Percentiles rank a stretch among this genome's conserved stretches.
Conservation (phyloP, 768 basidiomycete species). For the Amanita exitialis region DNA sequence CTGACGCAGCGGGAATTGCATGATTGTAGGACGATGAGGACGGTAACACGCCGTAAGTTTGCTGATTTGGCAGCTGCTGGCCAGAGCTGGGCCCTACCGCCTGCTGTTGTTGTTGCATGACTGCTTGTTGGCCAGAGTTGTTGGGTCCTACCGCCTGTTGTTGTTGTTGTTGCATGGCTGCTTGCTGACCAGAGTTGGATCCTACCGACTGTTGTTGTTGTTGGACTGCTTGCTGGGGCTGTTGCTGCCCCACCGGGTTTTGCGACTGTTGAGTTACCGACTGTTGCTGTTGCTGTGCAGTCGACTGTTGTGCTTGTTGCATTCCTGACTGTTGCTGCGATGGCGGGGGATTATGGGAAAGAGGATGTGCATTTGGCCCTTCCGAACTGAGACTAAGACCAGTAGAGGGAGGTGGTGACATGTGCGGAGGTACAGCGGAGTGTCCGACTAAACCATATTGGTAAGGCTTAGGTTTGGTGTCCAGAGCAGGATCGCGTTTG, state of each 20-base stretch:
- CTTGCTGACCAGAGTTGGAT: background rate
- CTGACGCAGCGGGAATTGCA: background rate
- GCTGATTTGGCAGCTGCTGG: background rate
- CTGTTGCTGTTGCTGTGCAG: background rate
- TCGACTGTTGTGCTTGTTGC: background rate
- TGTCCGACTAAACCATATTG: constrained; percentile 55
- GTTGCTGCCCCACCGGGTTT: background rate
- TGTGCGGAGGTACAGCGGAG: constrained; percentile 20
- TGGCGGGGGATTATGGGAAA: background rate
- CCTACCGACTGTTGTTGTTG: background rate
- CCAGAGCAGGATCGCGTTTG: constrained; percentile 4
- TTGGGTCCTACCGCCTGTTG: too few species aligned
- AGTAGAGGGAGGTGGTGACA: constrained; percentile 27
- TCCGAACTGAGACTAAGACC: constrained; percentile 15
- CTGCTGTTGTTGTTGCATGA: background rate
- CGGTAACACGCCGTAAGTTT: background rate
- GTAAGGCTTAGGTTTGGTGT: constrained; percentile 41
- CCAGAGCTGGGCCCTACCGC: background rate
- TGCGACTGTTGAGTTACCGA: background rate
- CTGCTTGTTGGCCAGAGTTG: background rate
- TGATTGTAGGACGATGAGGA: background rate
- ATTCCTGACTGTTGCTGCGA: background rate
- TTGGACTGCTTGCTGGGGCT: background rate
- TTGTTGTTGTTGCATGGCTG: background rate
- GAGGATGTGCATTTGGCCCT: constrained; percentile 7